Evolutionary conservation across 352 stramenopile species (phyloP), one percentile per base, ranked within the genome.

Genomic region (Aphanomyces astaci): DNA sequence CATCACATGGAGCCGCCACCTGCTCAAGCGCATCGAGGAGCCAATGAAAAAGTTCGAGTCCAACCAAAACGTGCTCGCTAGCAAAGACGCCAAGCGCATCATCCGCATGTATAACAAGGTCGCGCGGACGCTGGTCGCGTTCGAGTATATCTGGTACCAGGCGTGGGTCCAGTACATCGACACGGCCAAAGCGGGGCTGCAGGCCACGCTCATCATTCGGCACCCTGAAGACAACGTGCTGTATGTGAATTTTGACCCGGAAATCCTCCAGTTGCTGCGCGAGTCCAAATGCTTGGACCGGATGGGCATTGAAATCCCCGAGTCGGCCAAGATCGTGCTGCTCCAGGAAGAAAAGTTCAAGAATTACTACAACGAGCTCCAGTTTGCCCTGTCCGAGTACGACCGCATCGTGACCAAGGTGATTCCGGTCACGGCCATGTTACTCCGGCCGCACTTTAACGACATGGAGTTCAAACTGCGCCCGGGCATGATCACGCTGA

Each of bases 61-160:
- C 19, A 98, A 99, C 66, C 94, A 98, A 75, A 98, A 97, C 52
- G 95, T 99, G 1, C 76, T 99, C 22, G 92, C 93, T 1, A 97
- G 88, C 49, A 98, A 98, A 75, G 96, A 99, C 71, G 95, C 94
- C 17, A 98, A 98, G 72, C 91, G 95, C 0, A 98, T 99, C 71
- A 98, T 99, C 71, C 97, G 97, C 63, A 98, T 98, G 85, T 99
- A 99, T 85, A 99, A 99, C 80, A 99, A 99, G 70, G 93, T 99
- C 17, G 96, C 96, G 28, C 81, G 95, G 13, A 98, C 96, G 13
- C 84, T 99, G 22, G 96, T 99, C 7, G 94, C 92, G 19, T 99
- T 99, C 72, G 97, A 99, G 77, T 98, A 98, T 79, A 97, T 98
- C 39, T 99, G 96, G 96, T 98, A 98, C 71, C 96, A 99, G 68